Evolutionary conservation across 2,329 filamentous ascomycete genomes (phyloP), one percentile per base, ranked within the genome.

Genomic region (Aspergillus brunneoviolaceus): DNA sequence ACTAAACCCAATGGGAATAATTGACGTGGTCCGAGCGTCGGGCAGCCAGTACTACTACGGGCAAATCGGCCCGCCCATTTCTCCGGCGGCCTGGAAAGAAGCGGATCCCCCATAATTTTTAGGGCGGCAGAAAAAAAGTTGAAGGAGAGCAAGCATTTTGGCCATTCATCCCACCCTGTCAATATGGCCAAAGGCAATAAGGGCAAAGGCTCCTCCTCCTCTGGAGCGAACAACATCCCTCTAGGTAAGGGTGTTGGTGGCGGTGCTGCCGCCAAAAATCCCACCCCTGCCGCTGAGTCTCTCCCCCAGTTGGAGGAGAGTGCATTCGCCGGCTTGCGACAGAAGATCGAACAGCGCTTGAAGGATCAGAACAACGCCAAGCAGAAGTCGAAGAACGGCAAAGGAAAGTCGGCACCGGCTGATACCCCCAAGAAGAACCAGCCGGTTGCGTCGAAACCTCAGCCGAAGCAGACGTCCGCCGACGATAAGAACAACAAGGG

Each of bases 301-400:
- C 29, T 74, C 49, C 72, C 76, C 27, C 67, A 75, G 50, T 61
- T 78, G 19, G 74, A 77, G 54, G 74, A 74, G 57, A 68, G 71
- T 58, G 75, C 75, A 51, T 76, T 79, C 59, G 75, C 75, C 50
- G 76, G 73, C 55, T 69, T 79, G 57, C 76, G 76, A 62, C 71
- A 76, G 62, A 75, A 74, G 66, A 76, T 79, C 59, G 75, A 79
- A 66, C 72, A 75, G 62, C 76, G 70, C 54, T 67, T 76, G 66
- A 73, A 76, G 61, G 71, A 70, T 48, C 66, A 73, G 61, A 72
- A 65, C 57, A 64, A 66, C 19, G 60, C 64, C 19, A 74, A 75
- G 33, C 67, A 77, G 56, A 71, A 69, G 47, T 63, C 69, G 58
- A 71, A 71, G 45, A 72, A 70, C 25, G 63, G 59, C 19, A 70